Percentiles rank a stretch among this genome's conserved stretches.
Conservation (phyloP, 805 yeast genomes). For the Ogataea chonburiensis region DNA sequence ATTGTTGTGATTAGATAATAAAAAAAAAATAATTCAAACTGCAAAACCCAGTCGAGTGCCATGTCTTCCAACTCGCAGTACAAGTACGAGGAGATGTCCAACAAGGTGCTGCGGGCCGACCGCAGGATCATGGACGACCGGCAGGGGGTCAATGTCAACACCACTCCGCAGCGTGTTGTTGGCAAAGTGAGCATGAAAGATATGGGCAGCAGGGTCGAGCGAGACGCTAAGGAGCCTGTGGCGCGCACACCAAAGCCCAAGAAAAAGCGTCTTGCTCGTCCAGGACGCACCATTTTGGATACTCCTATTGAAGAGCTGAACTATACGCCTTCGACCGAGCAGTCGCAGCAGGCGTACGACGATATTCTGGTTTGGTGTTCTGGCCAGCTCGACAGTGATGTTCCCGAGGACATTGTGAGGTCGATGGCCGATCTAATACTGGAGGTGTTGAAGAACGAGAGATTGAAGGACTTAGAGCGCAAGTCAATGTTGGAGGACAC, state of each 20-base stretch:
- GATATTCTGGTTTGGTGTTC: conserved; percentile 60
- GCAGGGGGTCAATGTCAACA: conserved; percentile 45
- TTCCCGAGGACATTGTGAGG: conserved; percentile 68
- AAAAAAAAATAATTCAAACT: conserved; percentile 6
- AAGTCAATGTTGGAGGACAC: conserved; percentile 52
- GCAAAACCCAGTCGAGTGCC: too few species aligned
- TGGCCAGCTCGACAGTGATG: conserved; percentile 58
- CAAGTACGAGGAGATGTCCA: conserved; percentile 73
- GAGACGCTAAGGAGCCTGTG: conserved; percentile 3
- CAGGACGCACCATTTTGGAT: conserved; percentile 33
- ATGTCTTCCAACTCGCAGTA: conserved; percentile 33
- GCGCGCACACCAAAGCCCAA: conserved; percentile 10
- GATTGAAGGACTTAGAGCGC: conserved; percentile 41
- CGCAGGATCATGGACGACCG: conserved; percentile 45
- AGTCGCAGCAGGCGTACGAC: conserved; percentile 52
- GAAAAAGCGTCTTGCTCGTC: conserved; percentile 11
- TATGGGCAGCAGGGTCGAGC: conserved; percentile 47
- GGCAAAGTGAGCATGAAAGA: conserved; percentile 69
- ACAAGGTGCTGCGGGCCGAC: conserved; percentile 65
- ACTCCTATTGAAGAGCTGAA: conserved; percentile 46
- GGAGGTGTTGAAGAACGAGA: conserved; percentile 51
- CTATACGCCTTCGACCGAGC: conserved; percentile 62
- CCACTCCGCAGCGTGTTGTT: conserved; percentile 68
- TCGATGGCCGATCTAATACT: conserved; percentile 71
- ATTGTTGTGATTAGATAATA: conserved; percentile 4